Base-by-base conservation (phyloP, 257 asterid species). In the Penstemon eatonii region DNA sequence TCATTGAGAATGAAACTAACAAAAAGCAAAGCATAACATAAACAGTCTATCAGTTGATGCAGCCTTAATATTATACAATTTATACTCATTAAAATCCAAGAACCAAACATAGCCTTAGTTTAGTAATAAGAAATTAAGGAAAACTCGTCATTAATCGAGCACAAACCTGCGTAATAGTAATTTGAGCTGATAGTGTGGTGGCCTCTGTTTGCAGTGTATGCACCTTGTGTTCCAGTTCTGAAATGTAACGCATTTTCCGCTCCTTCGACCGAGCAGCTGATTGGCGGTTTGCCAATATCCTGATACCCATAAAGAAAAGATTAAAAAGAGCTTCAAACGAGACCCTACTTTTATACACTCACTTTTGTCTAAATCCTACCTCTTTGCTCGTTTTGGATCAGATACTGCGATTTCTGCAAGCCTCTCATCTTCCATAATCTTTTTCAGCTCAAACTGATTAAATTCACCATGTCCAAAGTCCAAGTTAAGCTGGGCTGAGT, bases 241-340 rank as follows among this genome's bases (percentile, higher is more conserved):
- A 83, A 66, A 92, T 92, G 87, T 92, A 92, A 11, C 87, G 87
- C 82, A 80, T n/a, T 80, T 90, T 92, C 54, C 96, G 76, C 81
- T 92, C 98, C 85, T 92, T 92, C 47, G 98, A 92, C 64, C 97
- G 95, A 77, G 97, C 98, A 75, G 97, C 97, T 52, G 98, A 92
- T 59, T 86, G 96, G 58, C 98, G 91, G 73, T 88, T 92, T 19
- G 97, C 95, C 83, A 92, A 76, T 78, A 92, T 89, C 82, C 98
- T 92, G 83, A 54, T 7, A 67, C 50, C 56, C 60, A 73, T n/a
- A 66, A 55, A 25, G 33, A 25, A 67, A 25, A 9, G 6, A 66
- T 40, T n/a, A 37, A 52, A 44, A 63, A 45, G 33, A 50, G 40
- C 51, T 46, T 49, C 19, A 67, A 54, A 39, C 49, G 38, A 50